These are phyloP conservation scores for Aspergillus sp. DNA, from an alignment of 2,329 filamentous ascomycete species.

Conservation along the genomic window DNA sequence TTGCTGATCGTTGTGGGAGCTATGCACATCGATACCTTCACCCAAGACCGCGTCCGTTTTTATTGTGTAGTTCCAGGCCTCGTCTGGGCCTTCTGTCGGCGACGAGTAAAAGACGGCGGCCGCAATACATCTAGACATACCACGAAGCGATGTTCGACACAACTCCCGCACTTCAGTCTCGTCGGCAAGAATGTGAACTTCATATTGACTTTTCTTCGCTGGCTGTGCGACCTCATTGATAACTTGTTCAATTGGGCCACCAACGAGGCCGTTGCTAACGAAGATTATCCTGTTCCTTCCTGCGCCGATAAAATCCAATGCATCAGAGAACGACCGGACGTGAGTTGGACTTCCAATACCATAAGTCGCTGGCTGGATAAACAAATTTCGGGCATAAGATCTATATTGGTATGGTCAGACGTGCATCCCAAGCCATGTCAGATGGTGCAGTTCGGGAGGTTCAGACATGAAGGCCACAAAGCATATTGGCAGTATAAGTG, in stretches of 20 bases:
- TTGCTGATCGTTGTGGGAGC: constrained; percentile 70
- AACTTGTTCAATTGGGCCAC: constrained; percentile 70
- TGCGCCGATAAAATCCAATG: constrained; percentile 57
- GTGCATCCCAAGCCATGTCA: neutral
- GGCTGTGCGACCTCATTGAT: constrained; percentile 63
- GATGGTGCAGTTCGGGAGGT: neutral
- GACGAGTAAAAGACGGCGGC: constrained; percentile 75
- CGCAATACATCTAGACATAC: constrained; percentile 70
- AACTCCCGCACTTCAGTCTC: constrained; percentile 60
- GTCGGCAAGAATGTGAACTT: constrained; percentile 53
- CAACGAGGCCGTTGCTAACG: constrained; percentile 69
- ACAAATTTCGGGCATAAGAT: constrained; percentile 75
- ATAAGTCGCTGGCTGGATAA: constrained; percentile 72
- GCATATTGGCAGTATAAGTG: constrained; percentile 57
- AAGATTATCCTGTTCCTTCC: constrained; percentile 72
- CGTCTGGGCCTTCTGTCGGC: constrained; percentile 65
- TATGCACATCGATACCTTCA: constrained; percentile 62
- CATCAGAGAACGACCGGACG: constrained; percentile 65
- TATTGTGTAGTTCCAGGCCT: constrained; percentile 83
- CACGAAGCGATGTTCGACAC: constrained; percentile 65
- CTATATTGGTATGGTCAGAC: constrained; percentile 28
- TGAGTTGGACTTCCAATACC: constrained; percentile 66
- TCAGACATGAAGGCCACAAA: constrained; percentile 49
- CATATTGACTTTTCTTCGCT: constrained; percentile 50
- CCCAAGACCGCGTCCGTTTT: constrained; percentile 72